Evolutionary conservation across 805 yeast species (phyloP).

Genomic region (Sporopachydermia lactativora): DNA sequence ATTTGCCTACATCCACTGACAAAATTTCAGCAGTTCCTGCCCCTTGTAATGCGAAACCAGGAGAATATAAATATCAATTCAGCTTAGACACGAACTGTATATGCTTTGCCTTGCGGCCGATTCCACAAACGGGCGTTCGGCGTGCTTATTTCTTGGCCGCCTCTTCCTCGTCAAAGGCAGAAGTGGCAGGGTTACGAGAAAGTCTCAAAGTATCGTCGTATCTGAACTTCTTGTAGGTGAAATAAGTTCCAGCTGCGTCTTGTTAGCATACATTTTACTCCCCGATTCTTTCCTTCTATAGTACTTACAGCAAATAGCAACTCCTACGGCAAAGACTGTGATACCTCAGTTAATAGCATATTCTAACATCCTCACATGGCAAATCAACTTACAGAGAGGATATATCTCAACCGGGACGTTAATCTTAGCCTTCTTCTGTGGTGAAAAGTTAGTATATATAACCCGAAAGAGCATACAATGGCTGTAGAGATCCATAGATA

Average conservation of each 20-base stretch:
- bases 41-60: not conserved
- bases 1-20: no score
- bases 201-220: constrained; percentile 36
- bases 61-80: constrained; percentile 1
- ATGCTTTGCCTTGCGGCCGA: no score
- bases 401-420: not conserved
- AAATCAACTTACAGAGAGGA: not conserved
- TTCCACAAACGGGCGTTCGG: no score
- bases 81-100: not conserved
- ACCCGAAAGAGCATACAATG: no score
- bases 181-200: not conserved
- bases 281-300: no score
- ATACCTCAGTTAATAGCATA: not conserved
- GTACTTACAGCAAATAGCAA: not conserved
- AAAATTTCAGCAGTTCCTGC: no score
- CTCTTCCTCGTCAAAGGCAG: constrained; percentile 1
- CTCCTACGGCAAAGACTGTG: not conserved
- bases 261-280: not conserved
- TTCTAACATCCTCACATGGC: not conserved
- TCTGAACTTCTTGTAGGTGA: constrained; percentile 35
- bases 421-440: not conserved
- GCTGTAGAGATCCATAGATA: no score
- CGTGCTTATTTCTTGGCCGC: no score
- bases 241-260: constrained; percentile 29
- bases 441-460: not conserved